A percentile compares a stretch with the other conserved stretches of the same genome.
Evolutionary conservation across 2,329 filamentous ascomycete species (phyloP).

Genomic region (Pseudocercospora ulei): DNA sequence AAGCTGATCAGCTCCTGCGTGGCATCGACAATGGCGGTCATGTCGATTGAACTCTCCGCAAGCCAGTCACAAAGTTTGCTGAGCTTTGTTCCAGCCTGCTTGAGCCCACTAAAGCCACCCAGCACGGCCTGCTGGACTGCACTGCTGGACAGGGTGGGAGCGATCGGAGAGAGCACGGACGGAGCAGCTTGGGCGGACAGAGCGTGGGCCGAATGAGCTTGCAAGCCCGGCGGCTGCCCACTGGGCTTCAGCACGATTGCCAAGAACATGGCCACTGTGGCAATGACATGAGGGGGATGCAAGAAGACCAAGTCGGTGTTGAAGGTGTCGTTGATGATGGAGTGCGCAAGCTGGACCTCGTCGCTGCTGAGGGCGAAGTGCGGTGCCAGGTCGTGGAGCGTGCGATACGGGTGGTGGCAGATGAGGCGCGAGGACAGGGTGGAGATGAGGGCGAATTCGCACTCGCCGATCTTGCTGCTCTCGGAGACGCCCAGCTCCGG

Average conservation of each 20-base stretch:
- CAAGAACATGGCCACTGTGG: slow-evolving; percentile 75
- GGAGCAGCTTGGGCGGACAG: slow-evolving; percentile 13
- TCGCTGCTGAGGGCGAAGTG: slow-evolving; percentile 66
- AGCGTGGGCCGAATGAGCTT: slow-evolving; percentile 35
- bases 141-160: slow-evolving; percentile 20
- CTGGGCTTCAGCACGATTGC: slow-evolving; percentile 70
- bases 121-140: slow-evolving; percentile 34
- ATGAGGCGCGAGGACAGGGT: slow-evolving; percentile 86
- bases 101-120: slow-evolving; percentile 28
- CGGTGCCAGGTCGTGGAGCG: slow-evolving; percentile 59
- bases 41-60: slow-evolving; percentile 74
- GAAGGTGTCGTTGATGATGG: slow-evolving; percentile 83
- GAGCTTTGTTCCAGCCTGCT: slow-evolving; percentile 35
- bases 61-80: slow-evolving; percentile 63
- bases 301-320: slow-evolving; percentile 83
- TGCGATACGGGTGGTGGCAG: slow-evolving; percentile 81
- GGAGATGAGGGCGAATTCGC: slow-evolving; percentile 84
- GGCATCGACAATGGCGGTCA: slow-evolving; percentile 75
- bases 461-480: slow-evolving; percentile 77
- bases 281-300: slow-evolving; percentile 75
- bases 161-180: slow-evolving; percentile 25
- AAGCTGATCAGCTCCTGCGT: slow-evolving; percentile 86
- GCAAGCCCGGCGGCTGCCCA: slow-evolving; percentile 40
- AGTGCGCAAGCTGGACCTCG: slow-evolving; percentile 66
- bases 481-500: slow-evolving; percentile 67